Conservation (phyloP, 495 filamentous ascomycete genomes). For the Terfezia boudieri region DNA sequence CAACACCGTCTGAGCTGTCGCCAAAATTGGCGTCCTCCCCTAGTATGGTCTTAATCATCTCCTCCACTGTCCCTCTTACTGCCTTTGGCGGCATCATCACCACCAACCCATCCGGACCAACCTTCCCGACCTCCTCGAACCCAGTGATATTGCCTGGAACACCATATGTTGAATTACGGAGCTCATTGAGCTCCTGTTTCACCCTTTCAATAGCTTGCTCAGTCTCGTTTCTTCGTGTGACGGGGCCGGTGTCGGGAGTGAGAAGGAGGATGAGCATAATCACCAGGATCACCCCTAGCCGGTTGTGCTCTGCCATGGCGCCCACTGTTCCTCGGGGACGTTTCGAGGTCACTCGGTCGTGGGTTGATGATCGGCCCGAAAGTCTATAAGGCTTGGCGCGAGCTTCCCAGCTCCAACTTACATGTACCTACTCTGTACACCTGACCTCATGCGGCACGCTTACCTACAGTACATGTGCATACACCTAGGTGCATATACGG, state of each 20-base stretch:
- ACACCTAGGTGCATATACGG: no score
- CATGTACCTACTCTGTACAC: no score
- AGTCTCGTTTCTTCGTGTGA: constrained; percentile 9
- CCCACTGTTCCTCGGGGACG: neutral
- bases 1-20: neutral
- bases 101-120: neutral
- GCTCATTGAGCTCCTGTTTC: constrained; percentile 8
- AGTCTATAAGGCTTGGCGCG: no score
- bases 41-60: constrained; percentile 7
- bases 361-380: no score
- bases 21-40: constrained; percentile 4
- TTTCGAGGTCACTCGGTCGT: neutral
- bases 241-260: constrained; percentile 11
- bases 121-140: constrained; percentile 2
- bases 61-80: constrained; percentile 5
- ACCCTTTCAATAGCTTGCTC: constrained; percentile 11
- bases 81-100: constrained; percentile 8
- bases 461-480: no score
- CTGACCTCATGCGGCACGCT: no score
- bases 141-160: constrained; percentile 16
- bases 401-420: no score
- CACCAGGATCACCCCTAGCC: constrained; percentile 11
- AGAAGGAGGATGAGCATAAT: constrained; percentile 16
- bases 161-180: constrained; percentile 17
- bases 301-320: constrained; percentile 15